These are phyloP conservation scores for Hanseniaspora nectarophila DNA, from an alignment of 805 yeast species.

Conservation along the genomic window DNA sequence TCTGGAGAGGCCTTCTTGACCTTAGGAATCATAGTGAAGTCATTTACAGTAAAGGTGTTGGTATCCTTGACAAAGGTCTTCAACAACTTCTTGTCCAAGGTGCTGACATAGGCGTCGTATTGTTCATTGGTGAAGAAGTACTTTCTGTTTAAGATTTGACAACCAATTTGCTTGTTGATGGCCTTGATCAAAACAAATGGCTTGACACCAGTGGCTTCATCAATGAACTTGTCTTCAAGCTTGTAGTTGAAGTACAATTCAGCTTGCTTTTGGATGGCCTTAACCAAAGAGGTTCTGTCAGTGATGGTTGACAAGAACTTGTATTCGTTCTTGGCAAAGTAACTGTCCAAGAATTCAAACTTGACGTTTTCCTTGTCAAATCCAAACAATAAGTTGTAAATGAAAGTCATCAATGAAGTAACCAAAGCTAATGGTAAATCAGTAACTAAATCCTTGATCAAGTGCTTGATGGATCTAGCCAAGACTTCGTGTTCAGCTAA, in stretches of 20 bases:
- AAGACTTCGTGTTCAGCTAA: conserved; percentile 53
- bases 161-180: conserved; percentile 66
- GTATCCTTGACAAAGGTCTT: conserved; percentile 24
- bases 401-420: conserved; percentile 52
- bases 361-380: conserved; percentile 33
- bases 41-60: conserved; percentile 45
- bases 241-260: conserved; percentile 49
- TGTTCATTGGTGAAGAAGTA: conserved; percentile 34
- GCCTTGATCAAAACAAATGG: conserved; percentile 48
- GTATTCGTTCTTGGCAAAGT: conserved; percentile 34
- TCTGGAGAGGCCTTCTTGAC: conserved; percentile 58
- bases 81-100: conserved; percentile 31
- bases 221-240: conserved; percentile 41
- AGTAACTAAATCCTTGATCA: conserved; percentile 41
- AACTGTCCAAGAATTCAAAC: conserved; percentile 34
- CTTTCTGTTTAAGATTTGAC: conserved; percentile 56
- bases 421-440: conserved; percentile 42
- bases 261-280: conserved; percentile 42
- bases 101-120: conserved; percentile 24
- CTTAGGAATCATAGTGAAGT: conserved; percentile 64
- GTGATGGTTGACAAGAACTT: conserved; percentile 32
- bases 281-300: conserved; percentile 36
- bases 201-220: conserved; percentile 26
- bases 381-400: conserved; percentile 63
- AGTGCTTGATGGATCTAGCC: conserved; percentile 68